These are phyloP conservation scores for Penicillium simplicissimum DNA, from an alignment of 495 filamentous ascomycete species.

Conservation along the genomic window DNA sequence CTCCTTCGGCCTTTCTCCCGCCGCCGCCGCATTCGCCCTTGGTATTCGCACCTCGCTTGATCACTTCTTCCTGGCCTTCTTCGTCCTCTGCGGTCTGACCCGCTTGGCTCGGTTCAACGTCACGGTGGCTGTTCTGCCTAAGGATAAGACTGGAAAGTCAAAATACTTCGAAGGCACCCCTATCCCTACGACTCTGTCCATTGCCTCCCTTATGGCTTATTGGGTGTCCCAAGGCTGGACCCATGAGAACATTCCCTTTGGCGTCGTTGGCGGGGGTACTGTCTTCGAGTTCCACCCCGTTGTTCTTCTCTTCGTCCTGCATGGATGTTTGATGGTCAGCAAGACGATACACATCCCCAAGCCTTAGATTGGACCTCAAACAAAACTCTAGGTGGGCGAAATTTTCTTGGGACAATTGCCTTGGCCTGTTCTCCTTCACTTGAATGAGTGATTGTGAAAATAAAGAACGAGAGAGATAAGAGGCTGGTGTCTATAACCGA, in stretches of 20 bases:
- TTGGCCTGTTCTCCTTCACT: slow-evolving; percentile 18
- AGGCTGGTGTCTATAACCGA: slow-evolving; percentile 18
- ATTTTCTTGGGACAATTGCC: slow-evolving; percentile 18
- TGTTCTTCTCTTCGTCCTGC: slow-evolving; percentile 74
- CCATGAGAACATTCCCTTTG: slow-evolving; percentile 71
- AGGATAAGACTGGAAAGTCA: slow-evolving; percentile 87
- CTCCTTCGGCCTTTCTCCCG: slow-evolving; percentile 92
- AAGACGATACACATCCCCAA: slow-evolving; percentile 97
- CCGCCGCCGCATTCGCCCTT: slow-evolving; percentile 81
- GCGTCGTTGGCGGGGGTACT: slow-evolving; percentile 63
- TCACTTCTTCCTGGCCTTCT: slow-evolving; percentile 81
- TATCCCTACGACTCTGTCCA: slow-evolving; percentile 82
- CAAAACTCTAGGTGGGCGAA: slow-evolving; percentile 15
- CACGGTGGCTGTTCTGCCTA: slow-evolving; percentile 81
- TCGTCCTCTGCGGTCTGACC: slow-evolving; percentile 93
- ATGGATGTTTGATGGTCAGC: slow-evolving; percentile 91
- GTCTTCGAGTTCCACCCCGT: slow-evolving; percentile 84
- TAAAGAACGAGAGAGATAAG: slow-evolving; percentile 19
- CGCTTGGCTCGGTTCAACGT: slow-evolving; percentile 97
- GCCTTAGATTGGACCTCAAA: slow-evolving; percentile 51
- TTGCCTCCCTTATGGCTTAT: slow-evolving; percentile 83
- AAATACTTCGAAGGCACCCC: slow-evolving; percentile 96
- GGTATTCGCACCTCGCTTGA: slow-evolving; percentile 86
- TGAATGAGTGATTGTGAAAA: slow-evolving; percentile 24
- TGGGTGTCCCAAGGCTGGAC: slow-evolving; percentile 84